Base-by-base conservation (phyloP, 352 stramenopile species). In the Phytophthora sansomeana region DNA sequence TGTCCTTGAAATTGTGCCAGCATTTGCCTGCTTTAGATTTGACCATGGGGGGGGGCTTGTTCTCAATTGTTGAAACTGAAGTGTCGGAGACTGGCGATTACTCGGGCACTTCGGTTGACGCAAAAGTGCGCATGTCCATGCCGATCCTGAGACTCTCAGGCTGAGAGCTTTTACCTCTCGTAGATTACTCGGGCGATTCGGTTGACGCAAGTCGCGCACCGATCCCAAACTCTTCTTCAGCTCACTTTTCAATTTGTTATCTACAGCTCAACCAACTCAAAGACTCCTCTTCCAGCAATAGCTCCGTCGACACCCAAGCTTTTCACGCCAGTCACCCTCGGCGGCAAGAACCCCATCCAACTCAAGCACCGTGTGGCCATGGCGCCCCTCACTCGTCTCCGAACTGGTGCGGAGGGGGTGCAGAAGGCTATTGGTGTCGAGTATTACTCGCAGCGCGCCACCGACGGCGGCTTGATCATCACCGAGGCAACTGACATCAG, bases 361-460 rank as follows among this genome's bases (percentile, higher is more conserved):
- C 73, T 89, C 33, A 69, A 78, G 46, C 75, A 89, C 46, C 75
- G 80, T 33, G 74, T 89, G 24, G 75, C 80, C 28, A 78, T 89
- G 67, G 75, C 77, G 7, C 80, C 81, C 7, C 47, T 89, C 2
- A 90, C 80, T 9, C 74, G 56, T 5, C 55, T 72, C 13, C 69
- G 58, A 28, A 68, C 62, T 21, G 73, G 61, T 49, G 70, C 58
- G 1, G 63, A 77, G 28, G 65, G 61, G 11, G 72, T 77, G n/a
- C 74, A 68, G 26, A 75, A 71, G 35, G 44, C 48, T 6, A 24
- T 83, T 29, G 69, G 60, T 14, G 63, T 41, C n/a, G 65, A 72
- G 26, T 89, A 89, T 59, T 90, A 90, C 54, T 62, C 39, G 10
- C 75, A 87, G 57, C 72, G 77, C 16, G 50, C 79, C 5, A 84